Conservation (phyloP, 1,139 yeast species). For the Yamadazyma sp. region DNA sequence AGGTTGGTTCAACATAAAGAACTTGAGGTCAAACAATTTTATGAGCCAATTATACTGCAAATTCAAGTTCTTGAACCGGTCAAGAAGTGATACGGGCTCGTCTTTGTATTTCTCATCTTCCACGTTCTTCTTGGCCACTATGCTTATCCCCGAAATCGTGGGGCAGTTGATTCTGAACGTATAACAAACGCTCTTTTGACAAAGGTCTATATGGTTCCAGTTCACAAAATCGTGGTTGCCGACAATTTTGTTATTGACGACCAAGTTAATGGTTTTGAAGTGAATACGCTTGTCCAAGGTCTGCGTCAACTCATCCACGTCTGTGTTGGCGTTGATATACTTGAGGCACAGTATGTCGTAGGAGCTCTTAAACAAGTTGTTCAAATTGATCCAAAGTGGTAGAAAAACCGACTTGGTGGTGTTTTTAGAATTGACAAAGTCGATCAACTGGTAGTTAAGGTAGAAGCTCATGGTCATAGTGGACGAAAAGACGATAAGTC, state of each 20-base stretch:
- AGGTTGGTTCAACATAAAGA: conserved; percentile 17
- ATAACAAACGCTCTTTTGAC: conserved; percentile 8
- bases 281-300: conserved; percentile 12
- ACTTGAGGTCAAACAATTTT: conserved; percentile 12
- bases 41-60: conserved; percentile 14
- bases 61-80: conserved; percentile 6
- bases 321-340: conserved; percentile 3
- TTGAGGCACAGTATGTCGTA: conserved; percentile 5
- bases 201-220: conserved; percentile 9
- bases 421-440: conserved; percentile 11
- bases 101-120: neutral
- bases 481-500: conserved; percentile 14
- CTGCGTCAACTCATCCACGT: conserved; percentile 6
- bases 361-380: conserved; percentile 11
- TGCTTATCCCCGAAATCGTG: conserved; percentile 13
- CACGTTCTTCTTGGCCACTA: conserved; percentile 6
- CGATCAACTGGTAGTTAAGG: conserved; percentile 12
- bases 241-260: conserved; percentile 10
- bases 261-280: conserved; percentile 12
- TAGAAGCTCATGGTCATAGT: conserved; percentile 17
- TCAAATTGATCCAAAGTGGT: conserved; percentile 16
- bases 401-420: conserved; percentile 14
- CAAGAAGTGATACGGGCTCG: neutral
- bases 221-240: conserved; percentile 11
- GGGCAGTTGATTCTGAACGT: conserved; percentile 14